Evolutionary conservation across 768 basidiomycete species (phyloP), one percentile per base, ranked within the genome.

Genomic region (Mycena belliarum): DNA sequence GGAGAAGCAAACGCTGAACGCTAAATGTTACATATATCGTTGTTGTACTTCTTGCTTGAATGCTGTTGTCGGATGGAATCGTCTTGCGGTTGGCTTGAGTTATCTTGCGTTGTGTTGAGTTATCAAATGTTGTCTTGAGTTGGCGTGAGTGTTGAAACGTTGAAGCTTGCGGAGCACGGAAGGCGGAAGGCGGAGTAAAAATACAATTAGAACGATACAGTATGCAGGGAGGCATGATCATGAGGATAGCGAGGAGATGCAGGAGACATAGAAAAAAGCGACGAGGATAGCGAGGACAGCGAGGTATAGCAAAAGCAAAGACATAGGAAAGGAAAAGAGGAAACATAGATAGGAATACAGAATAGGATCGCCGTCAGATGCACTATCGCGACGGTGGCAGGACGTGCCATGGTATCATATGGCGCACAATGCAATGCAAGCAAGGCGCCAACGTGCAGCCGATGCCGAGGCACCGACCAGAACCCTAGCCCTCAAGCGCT

Each of bases 371-470:
- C 37, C 56, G 61, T 59, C 56, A 51, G 57, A 63, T 63, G 57
- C 57, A 56, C 57, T 59, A 63, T 59, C 62, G 37, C 46, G 58
- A 63, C 62, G 55, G 50, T 53, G 46, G 51, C 61, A 16, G 41
- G 61, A 56, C 61, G 61, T 56, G 57, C 57, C 37, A 61, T 47
- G 47, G 48, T 16, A 37, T 18, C 5, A 20, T 32, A 32, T 32
- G 29, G 29, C 15, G 25, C 43, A 26, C 21, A 25, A 15, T 15
- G 44, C 45, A n/a, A 18, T 15, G n/a, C n/a, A n/a, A n/a, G n/a
- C n/a, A n/a, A n/a, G n/a, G n/a, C n/a, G n/a, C n/a, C n/a, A n/a
- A n/a, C n/a, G n/a, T n/a, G 28, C 24, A 21, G 32, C 6, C 37
- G 52, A 48, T 42, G 46, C 29, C 20, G 7, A 32, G 21, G n/a